Base-by-base conservation (phyloP, 345 rosid species). In the Populus simonii region DNA sequence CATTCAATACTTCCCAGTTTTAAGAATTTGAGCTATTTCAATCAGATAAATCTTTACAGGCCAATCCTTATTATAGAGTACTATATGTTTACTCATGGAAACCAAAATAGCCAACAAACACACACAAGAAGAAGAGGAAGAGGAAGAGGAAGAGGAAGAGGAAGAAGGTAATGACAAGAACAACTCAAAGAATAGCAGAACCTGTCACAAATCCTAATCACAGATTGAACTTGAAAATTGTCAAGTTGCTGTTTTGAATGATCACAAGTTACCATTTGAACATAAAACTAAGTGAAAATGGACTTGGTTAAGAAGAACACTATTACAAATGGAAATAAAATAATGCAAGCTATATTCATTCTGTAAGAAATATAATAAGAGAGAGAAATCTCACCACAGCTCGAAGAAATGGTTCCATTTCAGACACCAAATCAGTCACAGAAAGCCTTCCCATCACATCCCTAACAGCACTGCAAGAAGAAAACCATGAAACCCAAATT, bases 321-420 rank as follows among this genome's bases (percentile, higher is more conserved):
- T 3, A 1, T 10, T 59, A 23, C 23, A 23, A 23, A 59, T 59
- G 65, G 29, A 59, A 23, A 59, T 20, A n/a, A 55, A 7, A 22
- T 16, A 47, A 1, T 47, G 53, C 53, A 70, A 6, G 11, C 31
- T 43, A 15, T 25, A 31, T 71, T 9, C 63, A 55, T 55, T 72
- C 23, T n/a, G 22, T 33, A 55, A 17, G 1, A 29, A 39, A 57
- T 38, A 23, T 13, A 67, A 39, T 31, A 4, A 2, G 36, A 31
- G 35, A 61, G 8, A 39, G 2, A 45, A 47, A 23, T 66, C 90
- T 73, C 73, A 94, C 98, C 82, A 79, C 79, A 79, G 23, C 53
- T 68, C 91, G 85, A 8, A 92, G 0, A 39, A 74, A 74, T 39
- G 91, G 91, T 84, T 92, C 94, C 73, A 94, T 73, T 36, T 29